phyloP scores from a whole-genome alignment of 179 eudicot species.

The Drosera spatulata region DNA sequence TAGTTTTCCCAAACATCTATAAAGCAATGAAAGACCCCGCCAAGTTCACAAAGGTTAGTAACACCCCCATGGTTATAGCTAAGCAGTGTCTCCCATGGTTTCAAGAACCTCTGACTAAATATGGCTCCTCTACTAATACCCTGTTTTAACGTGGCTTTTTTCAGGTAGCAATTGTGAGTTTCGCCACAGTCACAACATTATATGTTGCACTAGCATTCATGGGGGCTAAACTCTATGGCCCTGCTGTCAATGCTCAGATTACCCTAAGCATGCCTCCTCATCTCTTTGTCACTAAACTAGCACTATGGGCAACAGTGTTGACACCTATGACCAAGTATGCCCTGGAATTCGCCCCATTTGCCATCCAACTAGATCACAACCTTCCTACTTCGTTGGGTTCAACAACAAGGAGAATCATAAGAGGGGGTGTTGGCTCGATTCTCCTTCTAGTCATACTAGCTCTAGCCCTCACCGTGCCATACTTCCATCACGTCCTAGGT shows the following conservation, averaged over 20 bases:
- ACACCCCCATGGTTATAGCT: too few relatives aligned
- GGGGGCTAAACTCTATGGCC: constrained; percentile 68
- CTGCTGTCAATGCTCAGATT: constrained; percentile 49
- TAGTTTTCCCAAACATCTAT: constrained; percentile 64
- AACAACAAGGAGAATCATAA: constrained; percentile 30
- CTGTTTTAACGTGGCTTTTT: constrained; percentile 1
- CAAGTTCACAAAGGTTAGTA: constrained; percentile 49
- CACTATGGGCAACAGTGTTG: constrained; percentile 67
- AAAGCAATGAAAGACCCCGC: constrained; percentile 65
- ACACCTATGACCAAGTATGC: constrained; percentile 87
- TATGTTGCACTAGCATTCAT: constrained; percentile 53
- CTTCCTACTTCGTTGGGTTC: constrained; percentile 35
- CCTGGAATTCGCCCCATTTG: constrained; percentile 61
- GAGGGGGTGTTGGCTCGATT: constrained; percentile 49
- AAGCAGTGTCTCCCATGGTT: too few relatives aligned
- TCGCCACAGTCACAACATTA: constrained; percentile 39
- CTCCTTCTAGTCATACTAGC: constrained; percentile 37
- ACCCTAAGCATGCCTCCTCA: constrained; percentile 75
- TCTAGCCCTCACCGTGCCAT: constrained; percentile 62
- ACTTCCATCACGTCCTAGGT: constrained; percentile 62
- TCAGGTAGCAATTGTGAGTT: constrained; percentile 65
- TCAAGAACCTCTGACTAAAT: background rate
- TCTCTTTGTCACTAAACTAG: constrained; percentile 45
- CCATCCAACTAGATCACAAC: constrained; percentile 45
- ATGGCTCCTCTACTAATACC: background rate